Conservation (phyloP, 1,284 basidiomycete species). For the Ganoderma multipileum region DNA sequence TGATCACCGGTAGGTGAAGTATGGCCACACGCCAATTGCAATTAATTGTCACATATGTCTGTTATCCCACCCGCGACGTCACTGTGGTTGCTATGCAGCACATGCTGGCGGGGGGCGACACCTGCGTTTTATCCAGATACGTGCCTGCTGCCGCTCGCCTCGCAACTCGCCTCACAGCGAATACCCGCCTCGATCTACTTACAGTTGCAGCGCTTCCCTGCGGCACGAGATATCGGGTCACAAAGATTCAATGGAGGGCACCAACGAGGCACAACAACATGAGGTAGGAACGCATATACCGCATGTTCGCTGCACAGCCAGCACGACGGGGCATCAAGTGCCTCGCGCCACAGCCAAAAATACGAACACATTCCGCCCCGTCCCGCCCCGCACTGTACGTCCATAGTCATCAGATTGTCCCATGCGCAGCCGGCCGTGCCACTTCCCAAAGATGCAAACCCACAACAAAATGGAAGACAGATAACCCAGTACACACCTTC, state of each 20-base stretch:
- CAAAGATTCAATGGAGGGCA: not conserved
- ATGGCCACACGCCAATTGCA: not conserved
- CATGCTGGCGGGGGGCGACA: not conserved
- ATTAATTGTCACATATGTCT: not conserved
- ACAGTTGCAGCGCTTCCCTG: not conserved
- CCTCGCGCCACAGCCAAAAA: slow-evolving; percentile 11
- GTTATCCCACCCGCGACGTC: not conserved
- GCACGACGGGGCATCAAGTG: slow-evolving; percentile 12
- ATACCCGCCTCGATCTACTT: not conserved
- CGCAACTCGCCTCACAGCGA: not conserved
- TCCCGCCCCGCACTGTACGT: no score
- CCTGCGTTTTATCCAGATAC: not conserved
- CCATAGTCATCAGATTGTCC: not conserved
- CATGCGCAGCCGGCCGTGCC: not conserved
- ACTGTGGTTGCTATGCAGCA: not conserved
- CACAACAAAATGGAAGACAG: not conserved
- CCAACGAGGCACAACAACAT: not conserved
- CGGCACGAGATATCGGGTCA: not conserved
- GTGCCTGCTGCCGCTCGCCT: not conserved
- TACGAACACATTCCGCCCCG: not conserved
- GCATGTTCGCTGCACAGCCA: slow-evolving; percentile 14
- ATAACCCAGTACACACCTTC: slow-evolving; percentile 61
- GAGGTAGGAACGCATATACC: slow-evolving; percentile 11
- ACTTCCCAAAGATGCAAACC: not conserved
- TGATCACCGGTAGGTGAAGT: not conserved